phyloP scores from a whole-genome alignment of 495 filamentous ascomycete species.

The Penicillium daleae region DNA sequence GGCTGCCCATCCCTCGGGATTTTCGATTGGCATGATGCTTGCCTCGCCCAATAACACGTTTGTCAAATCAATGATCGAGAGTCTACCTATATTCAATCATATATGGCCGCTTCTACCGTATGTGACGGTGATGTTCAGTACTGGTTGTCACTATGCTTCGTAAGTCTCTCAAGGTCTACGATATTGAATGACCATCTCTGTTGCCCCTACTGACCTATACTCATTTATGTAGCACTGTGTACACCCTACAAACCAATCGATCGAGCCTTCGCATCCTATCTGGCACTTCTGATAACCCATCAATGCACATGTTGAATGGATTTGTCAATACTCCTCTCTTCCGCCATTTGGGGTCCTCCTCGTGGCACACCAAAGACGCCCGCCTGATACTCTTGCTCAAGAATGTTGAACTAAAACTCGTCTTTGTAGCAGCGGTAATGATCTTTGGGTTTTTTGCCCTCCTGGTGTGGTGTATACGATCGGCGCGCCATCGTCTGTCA shows the following conservation, averaged over 20 bases:
- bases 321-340: conserved; percentile 7
- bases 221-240: not conserved
- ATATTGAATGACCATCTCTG: not conserved
- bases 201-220: not conserved
- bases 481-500: not conserved
- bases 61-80: conserved; percentile 1
- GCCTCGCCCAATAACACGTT: conserved; percentile 2
- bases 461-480: not conserved
- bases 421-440: not conserved
- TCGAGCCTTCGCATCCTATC: conserved; percentile 6
- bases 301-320: not conserved
- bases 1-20: not conserved
- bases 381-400: conserved; percentile 1
- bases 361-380: not conserved
- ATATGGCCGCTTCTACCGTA: not conserved
- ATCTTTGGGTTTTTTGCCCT: not conserved
- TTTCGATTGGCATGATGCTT: conserved; percentile 8
- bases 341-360: conserved; percentile 2
- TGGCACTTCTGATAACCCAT: not conserved
- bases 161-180: not conserved
- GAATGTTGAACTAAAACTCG: not conserved
- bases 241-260: not conserved
- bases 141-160: conserved; percentile 6
- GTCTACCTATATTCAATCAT: conserved; percentile 2
- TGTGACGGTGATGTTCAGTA: conserved; percentile 6